Conservation (phyloP, 1,139 yeast genomes). For the Yamadazyma kanchanaburiensis region DNA sequence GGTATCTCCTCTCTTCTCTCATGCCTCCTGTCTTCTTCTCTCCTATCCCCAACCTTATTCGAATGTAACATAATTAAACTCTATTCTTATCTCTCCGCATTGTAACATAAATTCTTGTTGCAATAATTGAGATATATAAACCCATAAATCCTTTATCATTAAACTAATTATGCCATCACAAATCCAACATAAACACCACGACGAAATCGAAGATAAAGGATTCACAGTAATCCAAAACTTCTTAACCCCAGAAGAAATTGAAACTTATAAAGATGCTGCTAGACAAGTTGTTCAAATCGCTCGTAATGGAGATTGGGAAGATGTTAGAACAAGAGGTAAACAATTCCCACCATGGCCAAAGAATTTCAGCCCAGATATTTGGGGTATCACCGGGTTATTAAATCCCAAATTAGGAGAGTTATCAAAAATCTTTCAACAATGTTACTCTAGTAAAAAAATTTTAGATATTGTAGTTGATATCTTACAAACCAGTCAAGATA, state of each 20-base stretch:
- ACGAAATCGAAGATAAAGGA: slow-evolving; percentile 42
- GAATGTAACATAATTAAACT: too few species aligned
- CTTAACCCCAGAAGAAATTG: slow-evolving; percentile 40
- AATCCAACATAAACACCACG: slow-evolving; percentile 18
- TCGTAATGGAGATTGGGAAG: slow-evolving; percentile 50
- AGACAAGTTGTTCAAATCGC: slow-evolving; percentile 43
- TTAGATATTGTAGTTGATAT: slow-evolving; percentile 43
- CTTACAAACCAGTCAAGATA: slow-evolving; percentile 34
- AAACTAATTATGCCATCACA: slow-evolving; percentile 11
- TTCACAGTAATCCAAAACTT: slow-evolving; percentile 43
- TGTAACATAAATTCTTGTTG: slow-evolving; percentile 1
- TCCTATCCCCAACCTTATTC: too few species aligned
- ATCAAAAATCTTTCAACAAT: slow-evolving; percentile 39
- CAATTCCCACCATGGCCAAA: slow-evolving; percentile 62
- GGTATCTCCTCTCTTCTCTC: too few species aligned
- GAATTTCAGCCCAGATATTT: slow-evolving; percentile 52
- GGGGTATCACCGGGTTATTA: slow-evolving; percentile 53
- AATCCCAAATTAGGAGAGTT: slow-evolving; percentile 47
- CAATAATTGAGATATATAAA: background rate
- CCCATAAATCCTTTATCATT: background rate
- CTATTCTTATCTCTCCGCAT: slow-evolving; percentile 1
- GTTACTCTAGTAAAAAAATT: slow-evolving; percentile 42
- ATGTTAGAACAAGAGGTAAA: slow-evolving; percentile 52
- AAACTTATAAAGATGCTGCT: slow-evolving; percentile 34
- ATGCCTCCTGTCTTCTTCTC: too few species aligned